Evolutionary conservation across 306 rosid genomes (phyloP).

Genomic region (Vicia sativa): DNA sequence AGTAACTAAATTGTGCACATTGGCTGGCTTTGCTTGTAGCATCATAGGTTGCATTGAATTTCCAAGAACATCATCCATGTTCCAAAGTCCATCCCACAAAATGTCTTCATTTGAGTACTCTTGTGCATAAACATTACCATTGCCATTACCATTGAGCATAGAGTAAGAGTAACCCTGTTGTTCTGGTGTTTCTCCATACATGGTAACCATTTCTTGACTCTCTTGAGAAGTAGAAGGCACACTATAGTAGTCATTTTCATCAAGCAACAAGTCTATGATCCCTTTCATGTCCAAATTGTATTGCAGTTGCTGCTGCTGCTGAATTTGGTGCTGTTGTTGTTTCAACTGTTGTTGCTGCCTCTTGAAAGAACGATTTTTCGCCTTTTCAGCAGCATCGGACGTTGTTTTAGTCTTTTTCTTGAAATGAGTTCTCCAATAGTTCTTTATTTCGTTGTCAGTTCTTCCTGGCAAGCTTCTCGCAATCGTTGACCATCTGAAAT

Average conservation of each 20-base stretch:
- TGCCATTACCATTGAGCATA: conserved; percentile 40
- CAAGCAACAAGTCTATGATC: conserved; percentile 61
- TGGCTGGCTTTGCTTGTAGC: conserved; percentile 51
- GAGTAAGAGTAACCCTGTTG: conserved; percentile 55
- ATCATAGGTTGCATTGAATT: conserved; percentile 46
- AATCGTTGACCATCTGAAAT: conserved; percentile 87
- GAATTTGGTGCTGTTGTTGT: conserved; percentile 42
- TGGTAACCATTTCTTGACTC: conserved; percentile 48
- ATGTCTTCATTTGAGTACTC: conserved; percentile 59
- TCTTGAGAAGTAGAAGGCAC: conserved; percentile 47
- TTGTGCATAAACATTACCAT: conserved; percentile 45
- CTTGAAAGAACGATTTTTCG: conserved; percentile 55
- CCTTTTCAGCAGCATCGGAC: conserved; percentile 53
- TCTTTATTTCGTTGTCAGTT: conserved; percentile 95
- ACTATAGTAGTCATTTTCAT: conserved; percentile 52
- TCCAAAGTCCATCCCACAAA: conserved; percentile 86
- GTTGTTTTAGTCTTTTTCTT: conserved; percentile 67
- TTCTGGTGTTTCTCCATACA: conserved; percentile 48
- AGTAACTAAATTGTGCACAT: conserved; percentile 54
- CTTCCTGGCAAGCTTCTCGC: conserved; percentile 96
- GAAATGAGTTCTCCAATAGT: conserved; percentile 95
- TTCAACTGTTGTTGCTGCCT: conserved; percentile 49
- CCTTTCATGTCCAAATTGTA: conserved; percentile 63
- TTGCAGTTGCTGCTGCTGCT: conserved; percentile 48
- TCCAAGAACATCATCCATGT: conserved; percentile 69